Evolutionary conservation across 805 yeast species (phyloP), one percentile per base, ranked within the genome.

Genomic region (Metschnikowia lunata): DNA sequence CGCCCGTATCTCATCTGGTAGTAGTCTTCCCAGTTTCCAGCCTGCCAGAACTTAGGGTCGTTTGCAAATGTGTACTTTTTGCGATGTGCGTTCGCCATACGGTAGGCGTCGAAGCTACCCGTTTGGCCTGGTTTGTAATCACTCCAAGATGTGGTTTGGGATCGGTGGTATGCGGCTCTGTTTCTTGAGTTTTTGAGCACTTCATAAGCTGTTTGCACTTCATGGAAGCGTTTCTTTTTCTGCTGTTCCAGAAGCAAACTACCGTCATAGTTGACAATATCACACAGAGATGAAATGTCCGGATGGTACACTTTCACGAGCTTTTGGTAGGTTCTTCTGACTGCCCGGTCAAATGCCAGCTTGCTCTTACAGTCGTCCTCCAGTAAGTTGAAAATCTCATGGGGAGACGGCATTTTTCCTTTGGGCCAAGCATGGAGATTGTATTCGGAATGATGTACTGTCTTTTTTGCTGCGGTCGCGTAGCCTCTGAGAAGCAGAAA

Each of bases 291-390:
- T 2, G 70, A 55, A 3, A 75, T 59, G 58, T 89, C 97, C 0
- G 97, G 97, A 59, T 89, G 97, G 55, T 89, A 89, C 8, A 81
- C 58, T 60, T 85, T 86, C 9, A 89, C 89, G 37, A 55, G 66
- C 39, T 62, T 62, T 39, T 58, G 52, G 51, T 71, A 69, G 26
- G 49, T 62, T 6, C 50, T 28, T 45, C 67, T 66, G 26, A 71
- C 48, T 7, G 79, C 66, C 42, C 76, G 70, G 51, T 75, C 78
- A 56, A 83, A 85, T 36, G 74, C 73, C 26, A 64, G 50, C 47
- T 46, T 34, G 78, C 78, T 39, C 83, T 62, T 28, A 60, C 49
- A 9, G 54, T 61, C 39, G 60, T 60, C 43, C 74, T 73, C 35
- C 74, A 61, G 23, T 27, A 53, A 18, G 1, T 54, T 53, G 45